A percentile compares a stretch with the other conserved stretches of the same genome.
These are phyloP conservation scores for Arthroderma sp. DNA, from an alignment of 2,329 filamentous ascomycete genomes.

Conservation along the genomic window DNA sequence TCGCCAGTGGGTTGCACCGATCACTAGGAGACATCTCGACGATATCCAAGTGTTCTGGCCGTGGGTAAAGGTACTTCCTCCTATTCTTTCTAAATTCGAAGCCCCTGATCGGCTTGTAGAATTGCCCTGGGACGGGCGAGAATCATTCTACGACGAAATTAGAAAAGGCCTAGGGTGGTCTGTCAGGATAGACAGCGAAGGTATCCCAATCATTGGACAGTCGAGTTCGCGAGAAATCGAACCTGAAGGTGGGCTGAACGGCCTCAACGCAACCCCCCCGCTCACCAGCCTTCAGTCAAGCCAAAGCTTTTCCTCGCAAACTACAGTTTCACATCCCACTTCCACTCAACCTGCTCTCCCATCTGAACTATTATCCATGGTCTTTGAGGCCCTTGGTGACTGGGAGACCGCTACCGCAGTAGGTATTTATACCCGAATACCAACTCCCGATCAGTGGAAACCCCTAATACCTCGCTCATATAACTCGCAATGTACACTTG, in stretches of 20 bases:
- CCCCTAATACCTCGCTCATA: constrained; percentile 51
- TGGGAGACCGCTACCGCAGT: constrained; percentile 82
- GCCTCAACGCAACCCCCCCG: not conserved
- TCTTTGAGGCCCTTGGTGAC: constrained; percentile 67
- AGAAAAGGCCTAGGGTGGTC: constrained; percentile 21
- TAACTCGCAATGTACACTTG: constrained; percentile 60
- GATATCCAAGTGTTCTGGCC: constrained; percentile 76
- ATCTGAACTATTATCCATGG: constrained; percentile 77
- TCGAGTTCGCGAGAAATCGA: not conserved
- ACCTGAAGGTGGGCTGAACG: not conserved
- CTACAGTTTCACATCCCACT: not conserved
- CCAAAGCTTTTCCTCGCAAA: not conserved
- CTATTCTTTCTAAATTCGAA: constrained; percentile 72
- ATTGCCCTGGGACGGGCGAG: constrained; percentile 40
- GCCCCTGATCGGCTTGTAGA: constrained; percentile 39
- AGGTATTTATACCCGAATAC: constrained; percentile 65
- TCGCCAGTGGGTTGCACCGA: constrained; percentile 79
- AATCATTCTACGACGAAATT: constrained; percentile 24
- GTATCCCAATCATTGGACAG: not conserved
- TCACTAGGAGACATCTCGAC: constrained; percentile 74
- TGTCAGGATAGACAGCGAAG: constrained; percentile 6
- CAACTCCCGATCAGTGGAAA: constrained; percentile 62
- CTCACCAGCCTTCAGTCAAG: not conserved
- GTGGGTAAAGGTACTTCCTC: constrained; percentile 71
- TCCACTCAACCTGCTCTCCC: constrained; percentile 42